Evolutionary conservation across 108 stramenopile genomes (phyloP).

Genomic region (Ochromonas danica): DNA sequence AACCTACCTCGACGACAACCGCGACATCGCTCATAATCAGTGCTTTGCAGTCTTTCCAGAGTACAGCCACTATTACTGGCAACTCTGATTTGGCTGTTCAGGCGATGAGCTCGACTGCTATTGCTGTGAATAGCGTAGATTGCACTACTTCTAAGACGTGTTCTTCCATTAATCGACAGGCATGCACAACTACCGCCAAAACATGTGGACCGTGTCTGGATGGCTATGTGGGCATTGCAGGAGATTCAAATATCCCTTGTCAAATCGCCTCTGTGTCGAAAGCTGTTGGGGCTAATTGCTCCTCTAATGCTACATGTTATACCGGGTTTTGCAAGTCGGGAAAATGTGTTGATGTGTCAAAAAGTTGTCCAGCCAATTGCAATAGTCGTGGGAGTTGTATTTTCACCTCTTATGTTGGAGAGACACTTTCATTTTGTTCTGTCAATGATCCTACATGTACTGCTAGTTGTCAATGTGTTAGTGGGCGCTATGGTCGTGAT

Average conservation of each 20-base stretch:
- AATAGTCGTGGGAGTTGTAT: background rate
- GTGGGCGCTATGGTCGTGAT: background rate
- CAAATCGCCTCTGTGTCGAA: background rate
- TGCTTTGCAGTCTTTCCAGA: no score
- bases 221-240: background rate
- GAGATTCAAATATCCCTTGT: slow-evolving; percentile 2
- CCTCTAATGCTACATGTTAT: background rate
- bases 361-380: slow-evolving; percentile 5
- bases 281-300: background rate
- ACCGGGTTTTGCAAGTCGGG: background rate
- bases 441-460: background rate
- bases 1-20: background rate
- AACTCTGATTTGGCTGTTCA: background rate
- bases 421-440: background rate
- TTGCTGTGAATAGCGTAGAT: background rate
- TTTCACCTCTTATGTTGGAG: background rate
- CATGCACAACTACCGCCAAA: background rate
- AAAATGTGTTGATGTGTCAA: background rate
- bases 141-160: background rate
- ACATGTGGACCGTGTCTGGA: background rate
- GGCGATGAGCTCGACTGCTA: background rate
- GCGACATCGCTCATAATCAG: background rate
- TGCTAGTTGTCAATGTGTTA: background rate
- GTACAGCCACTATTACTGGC: background rate
- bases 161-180: background rate